phyloP scores from a whole-genome alignment of 2,329 filamentous ascomycete genomes.

The Arthroderma uncinatum region DNA sequence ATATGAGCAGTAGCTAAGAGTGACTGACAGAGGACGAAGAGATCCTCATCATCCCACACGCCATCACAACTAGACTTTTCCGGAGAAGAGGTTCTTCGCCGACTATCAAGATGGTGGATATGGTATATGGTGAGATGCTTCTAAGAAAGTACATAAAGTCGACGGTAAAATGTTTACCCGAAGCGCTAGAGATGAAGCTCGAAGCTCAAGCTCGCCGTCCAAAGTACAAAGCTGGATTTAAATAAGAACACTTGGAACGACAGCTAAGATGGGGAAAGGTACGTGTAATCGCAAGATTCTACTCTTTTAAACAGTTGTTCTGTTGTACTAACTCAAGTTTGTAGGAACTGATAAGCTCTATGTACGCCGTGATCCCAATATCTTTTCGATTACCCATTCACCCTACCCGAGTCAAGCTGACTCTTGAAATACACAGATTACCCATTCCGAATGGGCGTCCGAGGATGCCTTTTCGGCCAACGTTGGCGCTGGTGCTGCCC shows the following conservation, averaged over 20 bases:
- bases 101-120: no score
- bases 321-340: constrained; percentile 8
- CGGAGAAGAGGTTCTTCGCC: no score
- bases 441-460: constrained; percentile 94
- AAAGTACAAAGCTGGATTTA: neutral
- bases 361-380: constrained; percentile 24
- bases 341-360: constrained; percentile 42
- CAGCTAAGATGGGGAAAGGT: constrained; percentile 25
- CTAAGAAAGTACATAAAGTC: no score
- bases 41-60: no score
- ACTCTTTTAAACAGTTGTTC: neutral
- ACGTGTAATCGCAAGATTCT: constrained; percentile 11
- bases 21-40: no score
- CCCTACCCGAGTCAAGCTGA: constrained; percentile 10
- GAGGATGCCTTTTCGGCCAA: constrained; percentile 78
- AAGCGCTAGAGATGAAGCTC: no score
- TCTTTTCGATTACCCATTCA: constrained; percentile 14
- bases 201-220: neutral
- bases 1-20: no score
- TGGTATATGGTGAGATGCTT: no score
- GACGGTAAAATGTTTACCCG: no score
- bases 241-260: neutral
- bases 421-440: constrained; percentile 50
- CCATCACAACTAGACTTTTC: no score
- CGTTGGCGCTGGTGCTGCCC: constrained; percentile 55